Evolutionary conservation across 2,329 filamentous ascomycete genomes (phyloP).

Genomic region (Phialophora tarda): DNA sequence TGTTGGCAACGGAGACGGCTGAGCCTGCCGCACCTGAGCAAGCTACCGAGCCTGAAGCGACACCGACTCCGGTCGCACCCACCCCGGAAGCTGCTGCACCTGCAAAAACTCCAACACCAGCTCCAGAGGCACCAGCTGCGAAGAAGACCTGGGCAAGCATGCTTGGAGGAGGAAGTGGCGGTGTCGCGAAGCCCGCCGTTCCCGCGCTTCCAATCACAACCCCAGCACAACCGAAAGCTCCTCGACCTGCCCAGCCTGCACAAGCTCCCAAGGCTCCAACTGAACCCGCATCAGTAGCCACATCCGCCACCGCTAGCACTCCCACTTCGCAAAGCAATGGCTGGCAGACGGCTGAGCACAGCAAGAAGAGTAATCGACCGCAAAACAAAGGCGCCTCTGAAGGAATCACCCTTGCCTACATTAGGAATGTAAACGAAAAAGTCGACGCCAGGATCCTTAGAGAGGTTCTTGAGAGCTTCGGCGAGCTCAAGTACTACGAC

Average conservation of each 20-base stretch:
- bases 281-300: slow-evolving; percentile 43
- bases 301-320: slow-evolving; percentile 46
- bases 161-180: slow-evolving; percentile 44
- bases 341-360: slow-evolving; percentile 89
- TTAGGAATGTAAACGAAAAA: slow-evolving; percentile 94
- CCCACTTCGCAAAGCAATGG: slow-evolving; percentile 54
- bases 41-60: slow-evolving; percentile 22
- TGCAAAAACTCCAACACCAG: slow-evolving; percentile 44
- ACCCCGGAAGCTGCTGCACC: slow-evolving; percentile 50
- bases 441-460: slow-evolving; percentile 76
- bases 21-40: slow-evolving; percentile 62
- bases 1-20: slow-evolving; percentile 34
- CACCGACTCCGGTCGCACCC: slow-evolving; percentile 56
- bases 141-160: slow-evolving; percentile 69
- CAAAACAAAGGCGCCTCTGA: slow-evolving; percentile 68
- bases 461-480: slow-evolving; percentile 71
- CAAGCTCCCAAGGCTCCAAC: slow-evolving; percentile 45
- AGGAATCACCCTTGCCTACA: slow-evolving; percentile 81
- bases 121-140: slow-evolving; percentile 57
- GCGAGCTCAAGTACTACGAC: slow-evolving; percentile 68
- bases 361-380: slow-evolving; percentile 80
- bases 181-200: slow-evolving; percentile 48
- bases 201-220: slow-evolving; percentile 47
- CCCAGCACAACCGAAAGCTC: slow-evolving; percentile 45
- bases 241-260: slow-evolving; percentile 43